Evolutionary conservation across 768 basidiomycete species (phyloP).

Genomic region (Tricholoma sp.): DNA sequence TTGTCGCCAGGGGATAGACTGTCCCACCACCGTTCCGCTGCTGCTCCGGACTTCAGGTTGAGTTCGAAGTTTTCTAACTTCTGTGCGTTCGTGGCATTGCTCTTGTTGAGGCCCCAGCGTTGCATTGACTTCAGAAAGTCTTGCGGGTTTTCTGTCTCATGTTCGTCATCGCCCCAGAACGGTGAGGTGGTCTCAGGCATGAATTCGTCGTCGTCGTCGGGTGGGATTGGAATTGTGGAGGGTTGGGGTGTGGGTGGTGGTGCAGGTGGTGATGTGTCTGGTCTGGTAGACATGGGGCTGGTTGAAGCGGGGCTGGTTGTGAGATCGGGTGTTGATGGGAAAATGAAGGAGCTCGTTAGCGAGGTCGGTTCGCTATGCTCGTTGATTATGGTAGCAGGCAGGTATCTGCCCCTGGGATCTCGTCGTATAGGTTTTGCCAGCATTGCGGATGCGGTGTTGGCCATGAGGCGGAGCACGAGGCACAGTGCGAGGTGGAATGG

Average conservation of each 20-base stretch:
- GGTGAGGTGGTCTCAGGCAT: neutral
- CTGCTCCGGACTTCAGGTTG: slow-evolving; percentile 6
- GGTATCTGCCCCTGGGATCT: neutral
- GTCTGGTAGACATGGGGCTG: neutral
- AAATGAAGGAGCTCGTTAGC: no score
- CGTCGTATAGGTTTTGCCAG: no score
- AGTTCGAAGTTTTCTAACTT: slow-evolving; percentile 7
- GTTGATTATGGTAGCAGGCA: neutral
- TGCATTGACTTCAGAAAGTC: slow-evolving; percentile 16
- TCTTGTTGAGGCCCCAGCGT: slow-evolving; percentile 1
- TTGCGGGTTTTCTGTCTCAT: slow-evolving; percentile 9
- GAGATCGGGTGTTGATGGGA: no score
- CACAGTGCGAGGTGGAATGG: no score
- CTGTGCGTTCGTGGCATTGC: neutral
- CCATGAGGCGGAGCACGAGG: no score
- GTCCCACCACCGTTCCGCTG: no score
- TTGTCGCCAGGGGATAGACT: slow-evolving; percentile 1
- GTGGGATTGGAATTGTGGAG: neutral
- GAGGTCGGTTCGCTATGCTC: no score
- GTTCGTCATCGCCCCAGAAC: neutral
- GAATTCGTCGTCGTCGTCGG: neutral
- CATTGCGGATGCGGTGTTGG: no score
- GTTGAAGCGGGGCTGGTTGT: no score
- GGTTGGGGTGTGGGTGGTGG: neutral
- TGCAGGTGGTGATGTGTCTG: neutral